Percentiles rank a stretch among this genome's conserved stretches.
phyloP scores from a whole-genome alignment of 495 filamentous ascomycete genomes.

The Penicillium coffeae region DNA sequence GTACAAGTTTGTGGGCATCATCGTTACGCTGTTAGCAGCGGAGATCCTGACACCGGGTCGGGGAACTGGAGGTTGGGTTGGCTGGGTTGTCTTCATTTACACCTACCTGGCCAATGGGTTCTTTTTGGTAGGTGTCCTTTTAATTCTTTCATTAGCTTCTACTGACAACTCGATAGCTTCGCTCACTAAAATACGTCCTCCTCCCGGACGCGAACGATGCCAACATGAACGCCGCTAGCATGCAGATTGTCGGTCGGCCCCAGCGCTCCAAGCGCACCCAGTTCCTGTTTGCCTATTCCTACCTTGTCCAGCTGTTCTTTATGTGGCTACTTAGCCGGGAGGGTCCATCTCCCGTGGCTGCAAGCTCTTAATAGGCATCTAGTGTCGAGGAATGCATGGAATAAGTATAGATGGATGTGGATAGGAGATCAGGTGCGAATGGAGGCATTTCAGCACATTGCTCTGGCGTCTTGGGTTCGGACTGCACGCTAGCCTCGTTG shows the following conservation, averaged over 20 bases:
- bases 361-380: conserved; percentile 20
- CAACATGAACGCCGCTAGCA: conserved; percentile 57
- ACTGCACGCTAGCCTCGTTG: conserved; percentile 2
- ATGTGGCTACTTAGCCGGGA: conserved; percentile 84
- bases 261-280: conserved; percentile 88
- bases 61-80: conserved; percentile 80
- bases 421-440: not conserved
- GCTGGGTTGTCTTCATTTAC: conserved; percentile 85
- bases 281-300: conserved; percentile 94
- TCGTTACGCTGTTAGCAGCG: conserved; percentile 73
- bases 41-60: conserved; percentile 71
- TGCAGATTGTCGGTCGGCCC: conserved; percentile 74
- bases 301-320: conserved; percentile 86
- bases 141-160: not conserved
- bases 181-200: conserved; percentile 91
- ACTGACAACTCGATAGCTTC: conserved; percentile 59
- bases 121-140: conserved; percentile 66
- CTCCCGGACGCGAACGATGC: conserved; percentile 76
- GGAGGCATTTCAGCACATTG: not conserved
- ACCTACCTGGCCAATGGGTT: conserved; percentile 92
- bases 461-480: conserved; percentile 1
- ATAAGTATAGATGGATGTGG: not conserved
- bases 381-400: not conserved
- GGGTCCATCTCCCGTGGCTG: conserved; percentile 29
- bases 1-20: conserved; percentile 98